A percentile compares a stretch with the other conserved stretches of the same genome.
These are phyloP conservation scores for Stephania yunnanensis DNA, from an alignment of 164 flowering plant genomes.

Conservation along the genomic window DNA sequence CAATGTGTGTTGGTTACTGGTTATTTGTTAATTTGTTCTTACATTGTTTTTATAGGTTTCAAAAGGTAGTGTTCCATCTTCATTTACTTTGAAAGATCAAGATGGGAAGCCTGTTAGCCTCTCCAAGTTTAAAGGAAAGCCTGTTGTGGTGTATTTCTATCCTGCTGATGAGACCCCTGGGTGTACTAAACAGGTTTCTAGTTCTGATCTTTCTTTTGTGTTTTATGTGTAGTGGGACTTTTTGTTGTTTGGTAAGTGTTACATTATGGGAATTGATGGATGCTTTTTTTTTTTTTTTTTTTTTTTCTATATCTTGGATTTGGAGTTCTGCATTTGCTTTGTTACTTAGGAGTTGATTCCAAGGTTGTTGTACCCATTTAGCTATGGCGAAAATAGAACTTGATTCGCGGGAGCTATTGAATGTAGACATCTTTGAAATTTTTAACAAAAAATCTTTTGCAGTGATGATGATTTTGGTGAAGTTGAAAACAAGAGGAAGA, in stretches of 20 bases:
- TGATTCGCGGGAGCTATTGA: too few species aligned
- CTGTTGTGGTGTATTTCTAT: constrained; percentile 88
- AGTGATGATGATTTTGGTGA: too few species aligned
- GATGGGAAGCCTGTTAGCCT: constrained; percentile 72
- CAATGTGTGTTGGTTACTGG: not conserved
- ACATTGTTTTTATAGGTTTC: constrained; percentile 38
- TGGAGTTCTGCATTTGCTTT: not conserved
- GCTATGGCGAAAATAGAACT: too few species aligned
- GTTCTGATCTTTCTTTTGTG: not conserved
- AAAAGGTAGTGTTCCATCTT: constrained; percentile 62
- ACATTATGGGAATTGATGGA: not conserved
- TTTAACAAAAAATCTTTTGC: too few species aligned
- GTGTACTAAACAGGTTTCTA: constrained; percentile 84
- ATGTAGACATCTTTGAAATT: too few species aligned
- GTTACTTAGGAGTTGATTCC: not conserved
- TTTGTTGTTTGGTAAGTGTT: too few species aligned
- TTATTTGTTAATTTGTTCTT: not conserved
- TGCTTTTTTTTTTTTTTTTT: not conserved
- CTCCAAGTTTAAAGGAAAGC: constrained; percentile 85
- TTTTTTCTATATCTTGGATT: not conserved
- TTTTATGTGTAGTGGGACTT: not conserved
- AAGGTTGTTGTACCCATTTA: not conserved
- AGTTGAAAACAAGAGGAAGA: too few species aligned
- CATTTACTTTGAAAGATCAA: constrained; percentile 87
- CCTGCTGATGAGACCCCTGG: constrained; percentile 99